Base-by-base conservation (phyloP, 2,329 filamentous ascomycete genomes). In the Fusarium oligoseptatum region DNA sequence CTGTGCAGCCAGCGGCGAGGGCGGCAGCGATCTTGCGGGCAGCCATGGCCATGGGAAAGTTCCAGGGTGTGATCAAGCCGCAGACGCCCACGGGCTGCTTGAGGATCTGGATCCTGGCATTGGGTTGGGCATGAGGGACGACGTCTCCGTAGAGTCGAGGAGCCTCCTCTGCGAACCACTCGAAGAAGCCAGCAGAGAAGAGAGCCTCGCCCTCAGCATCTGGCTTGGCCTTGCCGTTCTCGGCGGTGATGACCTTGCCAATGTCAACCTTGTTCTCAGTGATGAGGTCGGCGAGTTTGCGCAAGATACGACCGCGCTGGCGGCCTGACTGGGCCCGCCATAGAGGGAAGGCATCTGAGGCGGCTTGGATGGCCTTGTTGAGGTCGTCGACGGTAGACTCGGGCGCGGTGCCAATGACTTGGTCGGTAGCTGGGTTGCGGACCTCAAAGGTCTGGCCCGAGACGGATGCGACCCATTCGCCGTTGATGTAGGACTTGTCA, bases 371-470 rank as follows among this genome's bases (percentile, higher is more conserved):
- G 77, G 93, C 93, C 58, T 86, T 86, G 75, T 92, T 86, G 34
- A 91, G 91, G 79, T 96, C 94, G 70, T 87, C 85, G 64, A 86
- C 86, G 77, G 90, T 87, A 85, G 94, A 93, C 78, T 95, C 93
- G 56, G 93, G 92, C 81, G 91, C 91, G 39, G 87, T 91, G 68
- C 91, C 92, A 74, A 95, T 93, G 52, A 90, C 80, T 76, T 90
- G 88, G 74, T 90, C 90, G 14, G 91, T 91, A 2, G 92, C 90
- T 10, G 93, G 93, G 81, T 95, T 90, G 68, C 87, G 86, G 65
- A 95, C 91, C 76, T 93, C 89, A 78, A 95, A 95, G 27, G 90
- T 93, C 85, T 93, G 88, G 69, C 91, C 90, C 1, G 92, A 93
- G 72, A 89, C 88, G 64, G 92, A 92, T 70, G 85, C 84, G 62